Evolutionary conservation across 208 protist genomes (phyloP).

Genomic region (Acanthamoeba triangularis): DNA sequence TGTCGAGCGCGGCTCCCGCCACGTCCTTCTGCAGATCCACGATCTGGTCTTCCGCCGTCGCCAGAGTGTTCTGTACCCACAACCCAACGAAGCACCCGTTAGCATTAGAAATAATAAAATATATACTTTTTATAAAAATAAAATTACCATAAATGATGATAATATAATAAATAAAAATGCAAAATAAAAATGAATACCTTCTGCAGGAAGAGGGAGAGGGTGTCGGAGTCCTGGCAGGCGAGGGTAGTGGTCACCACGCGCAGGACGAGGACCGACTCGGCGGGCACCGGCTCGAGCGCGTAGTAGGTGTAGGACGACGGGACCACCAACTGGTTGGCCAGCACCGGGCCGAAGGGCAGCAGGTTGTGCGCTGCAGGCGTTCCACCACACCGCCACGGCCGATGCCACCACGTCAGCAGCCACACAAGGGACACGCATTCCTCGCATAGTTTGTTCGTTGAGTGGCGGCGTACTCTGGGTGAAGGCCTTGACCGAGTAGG

Average conservation of each 20-base stretch:
- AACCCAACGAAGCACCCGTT: background rate
- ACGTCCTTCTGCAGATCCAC: background rate
- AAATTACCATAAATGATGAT: too few relatives aligned
- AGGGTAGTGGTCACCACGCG: background rate
- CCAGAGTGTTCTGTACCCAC: conserved; percentile 5
- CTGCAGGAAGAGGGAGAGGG: conserved; percentile 4
- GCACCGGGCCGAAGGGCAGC: background rate
- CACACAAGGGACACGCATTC: background rate
- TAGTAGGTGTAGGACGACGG: background rate
- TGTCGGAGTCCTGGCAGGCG: background rate
- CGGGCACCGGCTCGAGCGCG: background rate
- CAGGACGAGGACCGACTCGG: background rate
- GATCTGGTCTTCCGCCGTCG: background rate
- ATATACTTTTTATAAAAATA: too few relatives aligned
- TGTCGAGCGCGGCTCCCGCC: background rate
- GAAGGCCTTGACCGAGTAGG: background rate
- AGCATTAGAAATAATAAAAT: too few relatives aligned
- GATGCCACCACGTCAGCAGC: background rate
- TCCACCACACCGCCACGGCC: background rate
- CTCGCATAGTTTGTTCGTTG: too few relatives aligned
- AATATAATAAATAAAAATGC: too few relatives aligned
- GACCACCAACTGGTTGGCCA: background rate
- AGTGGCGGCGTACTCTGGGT: background rate
- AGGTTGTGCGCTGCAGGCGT: background rate
- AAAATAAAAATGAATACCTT: background rate